Base-by-base conservation (phyloP, 1,284 basidiomycete species). In the Moesziomyces parantarcticus region DNA sequence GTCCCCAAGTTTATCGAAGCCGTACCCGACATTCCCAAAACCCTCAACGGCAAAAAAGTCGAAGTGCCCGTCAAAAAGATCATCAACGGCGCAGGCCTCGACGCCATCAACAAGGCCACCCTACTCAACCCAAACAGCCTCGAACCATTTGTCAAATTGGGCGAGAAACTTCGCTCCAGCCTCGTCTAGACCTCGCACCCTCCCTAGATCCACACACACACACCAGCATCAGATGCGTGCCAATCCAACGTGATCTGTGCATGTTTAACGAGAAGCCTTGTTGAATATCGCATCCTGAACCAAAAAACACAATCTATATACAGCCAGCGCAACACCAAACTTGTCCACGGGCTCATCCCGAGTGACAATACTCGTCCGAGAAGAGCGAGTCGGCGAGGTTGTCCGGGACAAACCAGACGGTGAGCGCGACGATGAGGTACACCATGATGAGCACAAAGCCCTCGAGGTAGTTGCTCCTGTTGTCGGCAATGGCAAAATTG, bases 31-130 rank as follows among this genome's bases (percentile, higher is more conserved):
- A 88, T 93, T 26, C 92, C 92, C 14, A 67, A 93, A 83, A 95
- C 93, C 14, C 85, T 93, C 55, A 94, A 94, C 72, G 90, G 91
- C 34, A 95, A 94, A 83, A 88, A 90, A 45, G 91, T 94, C 50
- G 93, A 94, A 84, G 90, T 92, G 13, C 88, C 91, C 10, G 89
- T 92, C 32, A 92, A 92, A 84, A 92, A 92, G 87, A 50, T 93
- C 75, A 90, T 93, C 86, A 92, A 93, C 82, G 92, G 92, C n/a
- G 89, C 91, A 1, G 86, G 88, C 13, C 78, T 91, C 48, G 87
- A 87, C 34, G 88, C 86, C 62, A 89, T 93, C 67, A 93, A 94
- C 83, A 88, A 88, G 18, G 88, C 91, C 14, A 93, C 92, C 9
- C 84, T 93, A 69, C 86, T 88, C 40, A 94, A 93, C 83, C 90